Evolutionary conservation across 352 stramenopile species (phyloP).

Genomic region (Phytophthora hybrid): DNA sequence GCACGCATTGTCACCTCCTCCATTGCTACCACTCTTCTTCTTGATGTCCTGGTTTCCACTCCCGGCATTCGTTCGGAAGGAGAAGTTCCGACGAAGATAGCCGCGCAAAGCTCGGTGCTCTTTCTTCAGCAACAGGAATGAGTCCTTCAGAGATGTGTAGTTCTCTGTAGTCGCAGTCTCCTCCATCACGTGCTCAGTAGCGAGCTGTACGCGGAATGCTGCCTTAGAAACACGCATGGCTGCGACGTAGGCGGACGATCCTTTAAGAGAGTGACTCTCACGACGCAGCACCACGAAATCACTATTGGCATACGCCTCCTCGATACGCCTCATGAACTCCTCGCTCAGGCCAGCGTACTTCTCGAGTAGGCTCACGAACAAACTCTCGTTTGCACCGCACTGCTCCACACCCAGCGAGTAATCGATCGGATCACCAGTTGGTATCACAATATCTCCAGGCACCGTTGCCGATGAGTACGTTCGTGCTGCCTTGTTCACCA

Average conservation of each 20-base stretch:
- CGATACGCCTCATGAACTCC: slow-evolving; percentile 82
- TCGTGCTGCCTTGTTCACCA: slow-evolving; percentile 44
- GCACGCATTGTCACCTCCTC: slow-evolving; percentile 66
- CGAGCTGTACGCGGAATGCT: slow-evolving; percentile 81
- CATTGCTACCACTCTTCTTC: slow-evolving; percentile 42
- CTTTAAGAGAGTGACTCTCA: slow-evolving; percentile 89
- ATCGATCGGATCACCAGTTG: slow-evolving; percentile 80
- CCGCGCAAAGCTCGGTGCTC: slow-evolving; percentile 80
- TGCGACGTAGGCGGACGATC: slow-evolving; percentile 87
- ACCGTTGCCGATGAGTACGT: slow-evolving; percentile 58
- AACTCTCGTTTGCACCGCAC: slow-evolving; percentile 79
- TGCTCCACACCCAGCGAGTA: slow-evolving; percentile 85
- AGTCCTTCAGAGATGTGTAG: slow-evolving; percentile 46
- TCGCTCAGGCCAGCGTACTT: slow-evolving; percentile 81
- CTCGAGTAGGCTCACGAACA: slow-evolving; percentile 86
- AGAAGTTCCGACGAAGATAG: slow-evolving; percentile 87
- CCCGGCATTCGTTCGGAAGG: slow-evolving; percentile 58
- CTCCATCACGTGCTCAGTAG: slow-evolving; percentile 85
- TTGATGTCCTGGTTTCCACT: slow-evolving; percentile 45
- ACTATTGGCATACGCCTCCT: slow-evolving; percentile 55
- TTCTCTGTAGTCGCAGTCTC: slow-evolving; percentile 45
- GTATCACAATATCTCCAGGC: slow-evolving; percentile 78
- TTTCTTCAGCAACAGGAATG: slow-evolving; percentile 70
- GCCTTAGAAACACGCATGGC: slow-evolving; percentile 86
- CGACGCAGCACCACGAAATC: slow-evolving; percentile 76